Evolutionary conservation across 1,284 basidiomycete species (phyloP).

Genomic region (Leccinum subrobustum): DNA sequence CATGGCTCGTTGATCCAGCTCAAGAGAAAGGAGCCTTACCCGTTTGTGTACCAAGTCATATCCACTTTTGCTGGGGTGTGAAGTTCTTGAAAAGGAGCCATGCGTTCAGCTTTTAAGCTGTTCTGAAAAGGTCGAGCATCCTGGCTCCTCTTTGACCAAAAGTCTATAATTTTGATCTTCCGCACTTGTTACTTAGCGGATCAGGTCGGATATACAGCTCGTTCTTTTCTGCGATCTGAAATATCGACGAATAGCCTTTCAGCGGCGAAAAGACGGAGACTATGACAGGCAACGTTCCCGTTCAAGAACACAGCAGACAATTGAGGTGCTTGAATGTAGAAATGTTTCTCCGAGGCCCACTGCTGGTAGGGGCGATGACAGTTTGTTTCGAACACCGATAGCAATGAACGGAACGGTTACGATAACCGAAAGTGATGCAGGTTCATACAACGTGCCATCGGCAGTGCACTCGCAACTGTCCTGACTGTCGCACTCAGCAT

Average conservation of each 20-base stretch:
- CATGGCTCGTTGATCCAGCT: neutral
- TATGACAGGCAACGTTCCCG: neutral
- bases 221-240: neutral
- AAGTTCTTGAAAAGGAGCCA: neutral
- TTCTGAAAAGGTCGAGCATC: neutral
- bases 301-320: slow-evolving; percentile 4
- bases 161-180: slow-evolving; percentile 8
- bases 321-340: neutral
- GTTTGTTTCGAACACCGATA: slow-evolving; percentile 6
- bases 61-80: neutral
- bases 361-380: slow-evolving; percentile 4
- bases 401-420: neutral
- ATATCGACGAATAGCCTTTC: neutral
- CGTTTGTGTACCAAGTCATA: slow-evolving; percentile 14
- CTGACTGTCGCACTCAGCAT: neutral
- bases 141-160: slow-evolving; percentile 8
- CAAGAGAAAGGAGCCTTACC: slow-evolving; percentile 10
- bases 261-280: slow-evolving; percentile 11
- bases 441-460: neutral
- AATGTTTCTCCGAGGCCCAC: neutral
- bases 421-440: neutral
- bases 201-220: slow-evolving; percentile 2
- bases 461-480: slow-evolving; percentile 1
- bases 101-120: slow-evolving; percentile 11
- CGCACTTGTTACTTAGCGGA: slow-evolving; percentile 4